phyloP scores from a whole-genome alignment of 2,329 filamentous ascomycete genomes.

The Calycina herbarum region DNA sequence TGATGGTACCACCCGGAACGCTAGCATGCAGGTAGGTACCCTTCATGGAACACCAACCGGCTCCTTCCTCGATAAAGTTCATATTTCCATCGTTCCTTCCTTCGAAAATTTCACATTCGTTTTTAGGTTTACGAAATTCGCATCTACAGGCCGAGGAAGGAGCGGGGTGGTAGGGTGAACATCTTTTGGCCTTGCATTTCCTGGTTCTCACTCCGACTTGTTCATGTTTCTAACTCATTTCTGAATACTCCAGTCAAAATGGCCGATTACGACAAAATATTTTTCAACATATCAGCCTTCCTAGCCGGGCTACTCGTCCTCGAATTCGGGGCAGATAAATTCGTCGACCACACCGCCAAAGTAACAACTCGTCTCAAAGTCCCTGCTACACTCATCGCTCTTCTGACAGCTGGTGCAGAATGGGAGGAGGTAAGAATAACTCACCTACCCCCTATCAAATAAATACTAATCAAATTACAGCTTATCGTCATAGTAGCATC shows the following conservation, averaged over 20 bases:
- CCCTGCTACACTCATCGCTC: conserved; percentile 48
- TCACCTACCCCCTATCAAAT: background rate
- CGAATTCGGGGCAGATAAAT: conserved; percentile 53
- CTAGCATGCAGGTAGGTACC: background rate
- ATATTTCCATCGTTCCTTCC: background rate
- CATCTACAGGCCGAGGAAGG: background rate
- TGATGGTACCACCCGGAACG: background rate
- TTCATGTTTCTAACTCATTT: too few species aligned
- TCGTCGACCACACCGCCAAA: conserved; percentile 51
- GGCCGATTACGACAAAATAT: conserved; percentile 5
- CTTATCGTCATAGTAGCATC: conserved; percentile 51
- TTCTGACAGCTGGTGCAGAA: conserved; percentile 54
- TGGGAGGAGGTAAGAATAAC: conserved; percentile 51
- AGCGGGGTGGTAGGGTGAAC: background rate
- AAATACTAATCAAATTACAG: conserved; percentile 32
- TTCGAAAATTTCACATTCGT: background rate
- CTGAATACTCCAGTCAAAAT: background rate
- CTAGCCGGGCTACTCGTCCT: conserved; percentile 49
- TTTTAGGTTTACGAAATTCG: background rate
- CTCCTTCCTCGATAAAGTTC: background rate
- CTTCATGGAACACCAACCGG: background rate
- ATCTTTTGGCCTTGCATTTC: background rate
- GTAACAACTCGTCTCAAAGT: conserved; percentile 47
- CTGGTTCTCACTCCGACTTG: background rate
- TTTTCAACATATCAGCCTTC: conserved; percentile 50